Evolutionary conservation across 495 filamentous ascomycete genomes (phyloP), one percentile per base, ranked within the genome.

Genomic region (Aspergillus biplanus): DNA sequence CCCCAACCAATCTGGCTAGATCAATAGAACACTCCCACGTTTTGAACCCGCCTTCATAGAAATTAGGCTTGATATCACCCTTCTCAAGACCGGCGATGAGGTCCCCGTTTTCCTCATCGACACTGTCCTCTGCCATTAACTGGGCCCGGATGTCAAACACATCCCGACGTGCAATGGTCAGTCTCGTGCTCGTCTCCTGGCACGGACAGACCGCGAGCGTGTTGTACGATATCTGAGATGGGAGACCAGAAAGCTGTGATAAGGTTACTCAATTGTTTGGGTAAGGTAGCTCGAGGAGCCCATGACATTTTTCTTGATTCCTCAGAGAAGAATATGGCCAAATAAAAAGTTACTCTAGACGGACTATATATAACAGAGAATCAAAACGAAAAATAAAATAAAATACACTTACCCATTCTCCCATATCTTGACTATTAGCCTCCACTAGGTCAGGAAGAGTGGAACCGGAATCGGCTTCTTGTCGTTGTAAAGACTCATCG

Each of bases 1-100:
- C 57, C 32, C 65, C 48, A 48, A 73, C 66, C 31, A 92, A 83
- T 67, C 84, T 89, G 15, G 92, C 93, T 18, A 99, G 77, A 76
- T 98, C 95, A 57, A 96, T 77, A 11, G 90, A 88, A 77, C 95
- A 97, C 77, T 99, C 95, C 95, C 95, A 99, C 65, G 92, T 97
- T 80, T 99, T 98, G 77, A 97, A 93, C n/a, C 95, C 95, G 42
- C 95, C 95, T 73, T 99, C 95, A 74, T 99, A 99, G 69, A 97
- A 87, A 64, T 90, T 89, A 12, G 92, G 90, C 72, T 87, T 90
- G 69, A 99, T 87, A 71, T 99, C 95, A 62, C 91, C 89, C 69
- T 90, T 81, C 35, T 89, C 91, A 9, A 95, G 80, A 21, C 87
- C 87, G 18, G 85, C 68, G 46, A 81, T 80, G 16, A 80, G 67